Evolutionary conservation across 352 stramenopile genomes (phyloP).

Genomic region (Thalassiosira hispida): DNA sequence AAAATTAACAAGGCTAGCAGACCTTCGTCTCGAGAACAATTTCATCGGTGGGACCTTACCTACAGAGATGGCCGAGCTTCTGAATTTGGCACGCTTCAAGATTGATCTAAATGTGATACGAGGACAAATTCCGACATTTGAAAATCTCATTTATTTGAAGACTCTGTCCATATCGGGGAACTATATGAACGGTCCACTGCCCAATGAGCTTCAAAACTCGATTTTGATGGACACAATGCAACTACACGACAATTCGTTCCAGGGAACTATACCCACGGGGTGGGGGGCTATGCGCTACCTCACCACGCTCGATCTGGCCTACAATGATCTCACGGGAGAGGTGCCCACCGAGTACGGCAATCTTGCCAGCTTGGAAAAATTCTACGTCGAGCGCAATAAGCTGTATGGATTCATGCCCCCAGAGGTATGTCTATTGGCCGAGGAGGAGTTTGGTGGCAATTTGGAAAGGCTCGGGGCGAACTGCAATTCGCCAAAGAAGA

Average conservation of each 20-base stretch:
- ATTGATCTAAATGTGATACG: constrained; percentile 20
- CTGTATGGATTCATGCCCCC: constrained; percentile 39
- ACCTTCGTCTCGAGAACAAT: constrained; percentile 33
- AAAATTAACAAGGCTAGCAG: constrained; percentile 13
- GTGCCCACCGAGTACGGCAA: constrained; percentile 50
- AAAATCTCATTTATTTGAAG: constrained; percentile 32
- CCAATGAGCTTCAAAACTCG: constrained; percentile 25
- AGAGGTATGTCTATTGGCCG: constrained; percentile 23
- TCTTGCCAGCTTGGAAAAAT: constrained; percentile 36
- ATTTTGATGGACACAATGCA: constrained; percentile 43
- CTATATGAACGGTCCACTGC: constrained; percentile 17
- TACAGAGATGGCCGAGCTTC: constrained; percentile 1
- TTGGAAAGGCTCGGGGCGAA: constrained; percentile 13
- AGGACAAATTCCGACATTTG: constrained; percentile 25
- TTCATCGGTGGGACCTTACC: constrained; percentile 9
- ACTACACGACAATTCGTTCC: constrained; percentile 59
- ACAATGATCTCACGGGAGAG: constrained; percentile 50
- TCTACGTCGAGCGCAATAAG: constrained; percentile 22
- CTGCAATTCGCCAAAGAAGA: constrained; percentile 10
- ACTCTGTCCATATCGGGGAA: constrained; percentile 34
- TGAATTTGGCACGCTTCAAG: constrained; percentile 3
- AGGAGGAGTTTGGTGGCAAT: neutral
- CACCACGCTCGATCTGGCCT: constrained; percentile 44
- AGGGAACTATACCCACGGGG: constrained; percentile 47
- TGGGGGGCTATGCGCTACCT: constrained; percentile 48